phyloP scores from a whole-genome alignment of 2,329 filamentous ascomycete species.

The Cladobotryum protrusum region DNA sequence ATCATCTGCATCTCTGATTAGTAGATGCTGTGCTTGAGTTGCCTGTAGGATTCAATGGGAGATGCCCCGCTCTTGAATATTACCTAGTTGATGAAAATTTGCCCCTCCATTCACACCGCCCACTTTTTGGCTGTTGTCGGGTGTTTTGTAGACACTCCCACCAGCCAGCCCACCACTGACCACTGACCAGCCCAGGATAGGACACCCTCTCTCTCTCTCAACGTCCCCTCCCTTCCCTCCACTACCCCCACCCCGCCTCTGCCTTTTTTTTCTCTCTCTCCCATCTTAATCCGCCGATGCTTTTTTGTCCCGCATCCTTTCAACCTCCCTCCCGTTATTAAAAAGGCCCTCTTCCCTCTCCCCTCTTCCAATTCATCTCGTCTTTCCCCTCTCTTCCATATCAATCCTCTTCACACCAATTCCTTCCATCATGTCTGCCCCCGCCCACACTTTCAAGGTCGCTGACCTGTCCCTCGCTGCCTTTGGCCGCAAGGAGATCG shows the following conservation, averaged over 20 bases:
- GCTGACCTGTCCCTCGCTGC: constrained; percentile 95
- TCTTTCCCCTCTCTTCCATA: constrained; percentile 9
- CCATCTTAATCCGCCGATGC: constrained; percentile 13
- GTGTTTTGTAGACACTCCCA: background rate
- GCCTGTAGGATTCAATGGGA: background rate
- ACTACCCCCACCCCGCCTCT: constrained; percentile 8
- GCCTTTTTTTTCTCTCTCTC: constrained; percentile 11
- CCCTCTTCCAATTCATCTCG: constrained; percentile 9
- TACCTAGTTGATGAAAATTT: constrained; percentile 20
- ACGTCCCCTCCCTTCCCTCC: constrained; percentile 17
- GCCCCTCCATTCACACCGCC: constrained; percentile 26
- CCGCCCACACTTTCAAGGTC: constrained; percentile 95
- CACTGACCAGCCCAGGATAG: background rate
- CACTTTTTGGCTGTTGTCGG: constrained; percentile 10
- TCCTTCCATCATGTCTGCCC: constrained; percentile 57
- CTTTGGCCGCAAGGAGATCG: constrained; percentile 98
- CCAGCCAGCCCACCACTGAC: background rate
- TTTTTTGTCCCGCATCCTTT: too few species aligned
- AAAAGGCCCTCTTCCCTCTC: constrained; percentile 1
- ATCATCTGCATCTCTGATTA: too few species aligned
- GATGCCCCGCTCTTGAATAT: constrained; percentile 8
- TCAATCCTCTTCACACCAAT: constrained; percentile 16
- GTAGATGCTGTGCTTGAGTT: background rate
- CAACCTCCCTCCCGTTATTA: too few species aligned
- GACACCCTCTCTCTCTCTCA: constrained; percentile 3